Base-by-base conservation (phyloP, 306 rosid genomes). In the Corylus americana region DNA sequence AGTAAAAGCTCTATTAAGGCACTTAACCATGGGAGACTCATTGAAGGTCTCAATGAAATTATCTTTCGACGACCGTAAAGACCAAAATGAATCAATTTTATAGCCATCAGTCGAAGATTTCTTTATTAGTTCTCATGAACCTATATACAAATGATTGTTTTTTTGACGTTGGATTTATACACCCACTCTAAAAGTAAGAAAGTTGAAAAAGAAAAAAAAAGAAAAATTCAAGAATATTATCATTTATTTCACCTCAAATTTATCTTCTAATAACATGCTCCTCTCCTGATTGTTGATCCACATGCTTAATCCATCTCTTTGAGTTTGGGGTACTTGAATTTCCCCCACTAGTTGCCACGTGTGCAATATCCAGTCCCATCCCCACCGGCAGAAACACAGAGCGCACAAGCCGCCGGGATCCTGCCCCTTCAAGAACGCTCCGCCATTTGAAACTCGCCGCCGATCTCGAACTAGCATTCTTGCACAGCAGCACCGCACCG, bases 361-460 rank as follows among this genome's bases (percentile, higher is more conserved):
- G 92, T 2, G 96, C 98, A 74, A 93, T 93, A 74, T 95, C 93
- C 57, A 95, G 76, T 1, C 99, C 98, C 63, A 84, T 86, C 39
- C 99, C 99, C 14, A 95, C 99, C 2, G 99, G 99, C 80, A 95
- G 89, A 84, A 90, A 91, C 74, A 87, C 98, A 11, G 98, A 85
- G 4, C 93, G 86, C 7, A 95, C 93, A 62, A 95, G 70, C 1
- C 93, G 85, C 17, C 91, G 79, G 0, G 90, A 81, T 10, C 89
- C 91, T 1, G 14, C 14, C 2, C 81, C 82, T 1, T 84, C 91
- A 16, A 89, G 14, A 1, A 90, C 87, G 71, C 88, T 81, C 50
- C 86, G 71, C 98, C 98, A 92, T 54, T 79, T 78, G 83, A 87
- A 90, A 53, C 87, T 63, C 10, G 91, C 79, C 71, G 16, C 82